Base-by-base conservation (phyloP, 306 rosid species). In the Biancaea sappan region DNA sequence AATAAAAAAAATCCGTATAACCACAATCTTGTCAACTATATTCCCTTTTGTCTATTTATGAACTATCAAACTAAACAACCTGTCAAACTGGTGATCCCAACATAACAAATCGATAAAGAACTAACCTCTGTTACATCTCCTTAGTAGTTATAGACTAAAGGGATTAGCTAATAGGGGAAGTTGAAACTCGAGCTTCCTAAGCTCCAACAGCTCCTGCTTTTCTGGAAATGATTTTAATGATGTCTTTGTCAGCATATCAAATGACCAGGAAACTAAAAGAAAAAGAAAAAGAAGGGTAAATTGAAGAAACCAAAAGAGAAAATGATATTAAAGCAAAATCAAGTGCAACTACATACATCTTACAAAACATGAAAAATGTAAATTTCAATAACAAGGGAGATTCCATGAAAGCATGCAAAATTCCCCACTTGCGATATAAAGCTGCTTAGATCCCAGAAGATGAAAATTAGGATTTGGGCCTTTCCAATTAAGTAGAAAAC, bases 221-320 rank as follows among this genome's bases (percentile, higher is more conserved):
- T 85, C 86, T 82, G 88, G 66, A 77, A 82, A 83, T 70, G 48
- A 74, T 74, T 71, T 72, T 29, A 37, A 82, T 28, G 46, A 53
- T 40, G 34, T 13, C 64, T 79, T 44, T 76, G 57, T 70, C 38
- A 77, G 54, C 58, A 75, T 34, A 64, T 41, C 38, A 72, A 77
- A 54, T 71, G 24, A 60, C 21, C 18, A 31, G 19, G 62, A 6
- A 13, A 67, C 40, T 31, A 35, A 24, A 44, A 31, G 59, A 19
- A 34, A 16, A 32, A 6, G 59, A 6, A 41, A 61, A 53, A 21
- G 22, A 15, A 26, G 5, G 10, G 19, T 15, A 54, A 18, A 71
- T 11, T 21, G 22, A 69, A 46, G 48, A 37, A 60, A 68, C 41
- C 4, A 50, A 73, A 22, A 26, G 8, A 32, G 25, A 19, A 12